Conservation (phyloP, 2,329 filamentous ascomycete species). For the Alternaria solani region DNA sequence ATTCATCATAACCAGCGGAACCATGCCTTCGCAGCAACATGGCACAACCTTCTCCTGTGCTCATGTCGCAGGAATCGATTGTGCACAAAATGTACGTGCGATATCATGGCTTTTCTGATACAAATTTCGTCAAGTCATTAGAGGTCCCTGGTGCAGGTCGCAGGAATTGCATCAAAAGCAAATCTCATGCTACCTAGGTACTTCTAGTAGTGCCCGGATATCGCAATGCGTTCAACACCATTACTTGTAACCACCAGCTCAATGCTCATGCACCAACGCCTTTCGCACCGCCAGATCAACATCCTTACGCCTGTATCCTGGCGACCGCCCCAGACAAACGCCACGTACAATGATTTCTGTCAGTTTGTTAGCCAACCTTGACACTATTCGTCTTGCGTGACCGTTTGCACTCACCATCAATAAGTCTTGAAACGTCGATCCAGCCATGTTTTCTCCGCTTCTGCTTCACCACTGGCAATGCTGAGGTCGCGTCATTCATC, state of each 20-base stretch:
- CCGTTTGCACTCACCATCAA: slow-evolving; percentile 52
- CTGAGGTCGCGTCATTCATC: slow-evolving; percentile 24
- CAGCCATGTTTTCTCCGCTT: slow-evolving; percentile 49
- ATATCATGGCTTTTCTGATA: not conserved
- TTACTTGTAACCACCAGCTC: not conserved
- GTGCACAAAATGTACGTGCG: not conserved
- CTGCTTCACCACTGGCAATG: slow-evolving; percentile 30
- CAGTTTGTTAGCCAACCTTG: slow-evolving; percentile 30
- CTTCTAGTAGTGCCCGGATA: not conserved
- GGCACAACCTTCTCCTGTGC: not conserved
- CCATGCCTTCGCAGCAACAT: not conserved
- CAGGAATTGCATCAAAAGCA: slow-evolving; percentile 2
- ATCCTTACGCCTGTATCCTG: slow-evolving; percentile 55
- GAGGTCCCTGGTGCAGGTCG: too few relatives aligned
- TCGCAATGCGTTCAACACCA: not conserved
- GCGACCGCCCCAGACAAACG: slow-evolving; percentile 55
- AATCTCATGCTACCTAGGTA: not conserved
- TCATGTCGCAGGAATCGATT: not conserved
- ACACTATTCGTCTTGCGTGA: not conserved
- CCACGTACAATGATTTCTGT: slow-evolving; percentile 48
- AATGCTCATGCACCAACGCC: slow-evolving; percentile 39
- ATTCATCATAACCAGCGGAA: not conserved
- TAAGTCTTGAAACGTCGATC: slow-evolving; percentile 54
- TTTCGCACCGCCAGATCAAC: slow-evolving; percentile 53
- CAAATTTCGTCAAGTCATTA: not conserved